Evolutionary conservation across 441 rosid species (phyloP).

Genomic region (Hypseocharis bilobata): DNA sequence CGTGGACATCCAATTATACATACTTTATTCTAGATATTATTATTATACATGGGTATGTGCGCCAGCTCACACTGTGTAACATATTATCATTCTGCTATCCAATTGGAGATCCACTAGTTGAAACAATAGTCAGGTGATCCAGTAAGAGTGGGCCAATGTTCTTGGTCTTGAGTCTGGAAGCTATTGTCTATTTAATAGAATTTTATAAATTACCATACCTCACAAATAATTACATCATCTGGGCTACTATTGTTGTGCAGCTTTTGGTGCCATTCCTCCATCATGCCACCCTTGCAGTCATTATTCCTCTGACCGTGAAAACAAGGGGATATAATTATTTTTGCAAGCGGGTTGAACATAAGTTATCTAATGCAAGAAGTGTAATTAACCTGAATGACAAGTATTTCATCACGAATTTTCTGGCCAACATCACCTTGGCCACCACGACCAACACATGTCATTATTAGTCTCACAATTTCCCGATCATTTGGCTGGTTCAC

Average conservation of each 20-base stretch:
- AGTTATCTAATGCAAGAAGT: conserved; percentile 14
- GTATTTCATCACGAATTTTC: conserved; percentile 65
- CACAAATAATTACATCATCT: conserved; percentile 63
- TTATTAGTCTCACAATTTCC: conserved; percentile 48
- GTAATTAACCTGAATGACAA: conserved; percentile 43
- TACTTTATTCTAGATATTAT: too few species aligned
- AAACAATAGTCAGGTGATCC: background rate
- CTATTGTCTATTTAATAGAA: conserved; percentile 8
- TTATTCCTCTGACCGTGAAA: conserved; percentile 45
- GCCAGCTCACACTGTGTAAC: too few species aligned
- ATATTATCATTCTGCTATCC: too few species aligned
- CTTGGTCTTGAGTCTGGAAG: background rate
- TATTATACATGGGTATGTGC: too few species aligned
- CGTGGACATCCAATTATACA: too few species aligned
- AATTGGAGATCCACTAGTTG: background rate
- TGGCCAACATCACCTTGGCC: conserved; percentile 68
- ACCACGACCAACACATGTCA: conserved; percentile 60
- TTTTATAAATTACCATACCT: conserved; percentile 35
- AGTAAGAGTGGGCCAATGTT: background rate
- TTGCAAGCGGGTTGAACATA: conserved; percentile 8
- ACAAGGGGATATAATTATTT: conserved; percentile 5
- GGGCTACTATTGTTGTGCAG: conserved; percentile 62
- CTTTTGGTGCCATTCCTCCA: conserved; percentile 84
- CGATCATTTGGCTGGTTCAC: conserved; percentile 40
- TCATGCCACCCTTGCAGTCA: conserved; percentile 58